Evolutionary conservation across 306 rosid species (phyloP).

Genomic region (Citrullus mucosospermus): DNA sequence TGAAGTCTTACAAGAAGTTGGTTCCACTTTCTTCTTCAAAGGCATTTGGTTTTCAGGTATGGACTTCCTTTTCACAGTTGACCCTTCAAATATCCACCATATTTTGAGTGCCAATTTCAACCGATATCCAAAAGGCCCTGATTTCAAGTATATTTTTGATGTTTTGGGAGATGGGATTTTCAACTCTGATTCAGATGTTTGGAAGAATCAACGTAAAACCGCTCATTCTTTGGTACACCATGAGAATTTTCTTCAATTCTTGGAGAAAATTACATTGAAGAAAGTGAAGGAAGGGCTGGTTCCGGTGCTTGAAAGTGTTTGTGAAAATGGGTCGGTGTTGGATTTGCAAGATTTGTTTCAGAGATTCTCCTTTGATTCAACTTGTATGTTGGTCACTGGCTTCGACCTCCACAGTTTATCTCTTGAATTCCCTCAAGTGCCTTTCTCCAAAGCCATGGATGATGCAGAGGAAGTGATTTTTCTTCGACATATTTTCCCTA

Average conservation of each 20-base stretch:
- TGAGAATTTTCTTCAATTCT: background rate
- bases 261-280: slow-evolving; percentile 6
- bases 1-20: background rate
- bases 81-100: too few relatives aligned
- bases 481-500: background rate
- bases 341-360: slow-evolving; percentile 26
- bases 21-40: slow-evolving; percentile 11
- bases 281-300: slow-evolving; percentile 14
- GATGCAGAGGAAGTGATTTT: slow-evolving; percentile 7
- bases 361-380: slow-evolving; percentile 18
- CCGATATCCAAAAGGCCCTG: too few relatives aligned
- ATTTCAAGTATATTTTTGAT: slow-evolving; percentile 8
- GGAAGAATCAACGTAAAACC: slow-evolving; percentile 18
- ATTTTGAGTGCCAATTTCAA: too few relatives aligned
- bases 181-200: slow-evolving; percentile 11
- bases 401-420: slow-evolving; percentile 21
- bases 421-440: slow-evolving; percentile 6
- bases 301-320: slow-evolving; percentile 13
- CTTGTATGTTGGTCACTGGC: slow-evolving; percentile 15
- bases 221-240: slow-evolving; percentile 8
- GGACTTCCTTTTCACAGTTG: too few relatives aligned
- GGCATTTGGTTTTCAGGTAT: too few relatives aligned
- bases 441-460: slow-evolving; percentile 13
- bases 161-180: slow-evolving; percentile 28
- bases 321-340: background rate